Conservation (phyloP, 2,329 filamentous ascomycete genomes). For the Colletotrichum simmondsii region DNA sequence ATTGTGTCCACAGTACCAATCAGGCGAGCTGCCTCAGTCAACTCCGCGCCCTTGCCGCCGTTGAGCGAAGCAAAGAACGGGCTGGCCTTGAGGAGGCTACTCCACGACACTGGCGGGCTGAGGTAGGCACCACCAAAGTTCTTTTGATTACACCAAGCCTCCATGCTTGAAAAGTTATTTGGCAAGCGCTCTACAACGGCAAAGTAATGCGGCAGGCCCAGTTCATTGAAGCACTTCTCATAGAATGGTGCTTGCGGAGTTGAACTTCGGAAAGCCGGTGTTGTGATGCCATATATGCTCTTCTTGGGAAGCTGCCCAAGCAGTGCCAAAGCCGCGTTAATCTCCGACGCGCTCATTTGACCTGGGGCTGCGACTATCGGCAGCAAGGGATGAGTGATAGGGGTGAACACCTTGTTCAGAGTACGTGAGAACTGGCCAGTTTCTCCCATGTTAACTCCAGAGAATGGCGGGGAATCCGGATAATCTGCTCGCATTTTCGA, state of each 20-base stretch:
- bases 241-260: constrained; percentile 86
- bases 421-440: constrained; percentile 87
- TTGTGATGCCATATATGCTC: constrained; percentile 83
- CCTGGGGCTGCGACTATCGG: constrained; percentile 88
- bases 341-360: constrained; percentile 86
- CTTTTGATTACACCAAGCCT: constrained; percentile 77
- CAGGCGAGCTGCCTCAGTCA: constrained; percentile 81
- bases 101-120: constrained; percentile 74
- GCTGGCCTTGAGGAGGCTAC: constrained; percentile 68
- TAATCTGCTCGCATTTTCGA: constrained; percentile 78
- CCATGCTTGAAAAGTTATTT: constrained; percentile 73
- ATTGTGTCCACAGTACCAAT: constrained; percentile 89
- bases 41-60: constrained; percentile 61
- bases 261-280: constrained; percentile 68
- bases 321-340: constrained; percentile 81
- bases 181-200: constrained; percentile 77
- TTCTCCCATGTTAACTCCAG: constrained; percentile 88
- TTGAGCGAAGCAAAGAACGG: constrained; percentile 62
- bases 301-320: constrained; percentile 85
- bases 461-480: constrained; percentile 77
- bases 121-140: constrained; percentile 87
- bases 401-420: constrained; percentile 87
- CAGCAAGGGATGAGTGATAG: constrained; percentile 86
- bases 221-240: constrained; percentile 83
- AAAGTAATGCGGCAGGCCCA: constrained; percentile 88